Evolutionary conservation across 2,329 filamentous ascomycete species (phyloP), one percentile per base, ranked within the genome.

Genomic region (Pestalotiopsis fici): DNA sequence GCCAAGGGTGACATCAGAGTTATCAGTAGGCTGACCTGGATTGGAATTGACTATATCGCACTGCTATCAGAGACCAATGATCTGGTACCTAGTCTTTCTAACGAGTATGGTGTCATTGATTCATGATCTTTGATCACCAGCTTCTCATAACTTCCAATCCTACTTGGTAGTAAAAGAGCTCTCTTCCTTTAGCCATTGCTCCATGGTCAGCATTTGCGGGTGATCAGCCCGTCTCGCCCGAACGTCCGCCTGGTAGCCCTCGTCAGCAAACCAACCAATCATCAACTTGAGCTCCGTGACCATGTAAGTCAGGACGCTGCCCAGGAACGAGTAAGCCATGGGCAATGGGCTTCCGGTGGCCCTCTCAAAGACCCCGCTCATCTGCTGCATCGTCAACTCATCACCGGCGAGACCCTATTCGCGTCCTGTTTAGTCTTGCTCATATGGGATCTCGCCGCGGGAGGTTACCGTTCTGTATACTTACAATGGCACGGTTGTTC

Each of bases 361-460:
- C 57, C 68, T 69, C 27, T 71, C 55, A 64, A 80, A 79, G 6
- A 72, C 68, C 15, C 62, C 65, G 63, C 67, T 70, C 64, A 80
- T 69, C 71, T 77, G 68, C 6, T 72, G 71, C 31, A 78, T 76
- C 3, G 78, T 81, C 66, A 85, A 71, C 68, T 84, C 80, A 65
- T 86, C 83, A 0, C 83, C 82, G 0, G 82, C 83, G 3, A 86
- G 71, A 12, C 78, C 47, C 56, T 50, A n/a, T 28, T 59, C n/a
- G 11, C 9, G n/a, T 21, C n/a, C 15, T 25, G 37, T 15, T 61
- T 15, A 25, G 25, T 13, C 54, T 15, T 43, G 12, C 11, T 31
- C 57, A 25, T 11, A 35, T 35, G 31, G 31, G 11, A 6, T 35
- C 31, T 35, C 31, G 31, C 31, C 31, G 7, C 31, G 31, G 31